Evolutionary conservation across 176 grass and related monocot species (phyloP).

Genomic region (Oryza officinalis): DNA sequence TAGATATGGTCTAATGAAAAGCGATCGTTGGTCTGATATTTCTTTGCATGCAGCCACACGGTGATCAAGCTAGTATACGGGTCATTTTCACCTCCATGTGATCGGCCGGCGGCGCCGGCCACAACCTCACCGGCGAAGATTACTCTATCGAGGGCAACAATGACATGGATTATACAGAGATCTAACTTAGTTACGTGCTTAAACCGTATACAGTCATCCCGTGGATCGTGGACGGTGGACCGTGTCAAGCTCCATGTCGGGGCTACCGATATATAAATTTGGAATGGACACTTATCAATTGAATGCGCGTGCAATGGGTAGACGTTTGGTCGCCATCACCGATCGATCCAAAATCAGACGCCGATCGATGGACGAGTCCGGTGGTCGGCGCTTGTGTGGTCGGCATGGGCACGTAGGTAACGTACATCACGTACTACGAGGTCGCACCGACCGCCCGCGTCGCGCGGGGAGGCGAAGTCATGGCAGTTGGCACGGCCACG

Average conservation of each 20-base stretch:
- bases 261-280: background rate
- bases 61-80: background rate
- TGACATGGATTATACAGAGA: background rate
- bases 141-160: background rate
- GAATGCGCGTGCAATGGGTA: background rate
- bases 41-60: background rate
- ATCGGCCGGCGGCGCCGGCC: background rate
- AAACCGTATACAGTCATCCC: background rate
- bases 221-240: background rate
- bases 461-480: too few relatives aligned
- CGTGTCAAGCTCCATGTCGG: background rate
- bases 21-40: background rate
- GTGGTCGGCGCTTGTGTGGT: background rate
- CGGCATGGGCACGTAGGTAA: background rate
- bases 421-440: background rate
- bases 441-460: too few relatives aligned
- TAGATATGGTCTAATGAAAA: background rate
- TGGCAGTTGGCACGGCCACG: too few relatives aligned
- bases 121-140: background rate
- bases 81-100: background rate
- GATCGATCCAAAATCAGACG: background rate
- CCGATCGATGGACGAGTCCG: background rate
- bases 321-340: constrained; percentile 2
- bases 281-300: background rate
- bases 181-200: background rate